phyloP scores from a whole-genome alignment of 441 rosid genomes.

The Gossypium armourianum region DNA sequence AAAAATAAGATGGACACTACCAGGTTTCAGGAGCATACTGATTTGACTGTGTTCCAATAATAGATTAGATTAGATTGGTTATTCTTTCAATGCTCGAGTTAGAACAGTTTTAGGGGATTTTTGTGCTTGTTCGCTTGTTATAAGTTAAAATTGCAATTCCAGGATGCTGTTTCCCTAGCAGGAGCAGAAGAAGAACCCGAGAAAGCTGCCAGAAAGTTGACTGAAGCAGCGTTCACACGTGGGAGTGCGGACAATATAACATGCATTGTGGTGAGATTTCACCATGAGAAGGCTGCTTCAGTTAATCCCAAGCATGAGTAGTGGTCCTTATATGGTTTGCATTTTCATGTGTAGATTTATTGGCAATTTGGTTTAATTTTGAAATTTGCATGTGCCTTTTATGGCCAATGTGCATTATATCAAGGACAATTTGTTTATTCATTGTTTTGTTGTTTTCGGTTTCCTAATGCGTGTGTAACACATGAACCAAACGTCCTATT shows the following conservation, averaged over 20 bases:
- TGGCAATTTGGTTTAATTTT: background rate
- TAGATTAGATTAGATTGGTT: background rate
- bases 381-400: conserved; percentile 1
- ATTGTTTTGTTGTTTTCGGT: conserved; percentile 16
- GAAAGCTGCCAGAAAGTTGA: conserved; percentile 70
- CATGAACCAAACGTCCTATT: background rate
- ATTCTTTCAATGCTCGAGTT: background rate
- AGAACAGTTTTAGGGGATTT: background rate
- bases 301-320: conserved; percentile 19
- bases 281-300: conserved; percentile 34
- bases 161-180: conserved; percentile 84
- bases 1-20: background rate
- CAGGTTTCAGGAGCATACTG: background rate
- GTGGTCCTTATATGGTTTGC: conserved; percentile 14
- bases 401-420: conserved; percentile 13
- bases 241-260: conserved; percentile 96
- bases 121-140: background rate
- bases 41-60: background rate
- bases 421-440: conserved; percentile 31
- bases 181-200: conserved; percentile 60
- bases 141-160: background rate
- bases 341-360: conserved; percentile 9
- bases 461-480: conserved; percentile 11
- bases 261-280: conserved; percentile 79
- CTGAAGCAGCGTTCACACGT: conserved; percentile 61